These are phyloP conservation scores for Letharia columbiana DNA, from an alignment of 495 filamentous ascomycete genomes.

Conservation along the genomic window DNA sequence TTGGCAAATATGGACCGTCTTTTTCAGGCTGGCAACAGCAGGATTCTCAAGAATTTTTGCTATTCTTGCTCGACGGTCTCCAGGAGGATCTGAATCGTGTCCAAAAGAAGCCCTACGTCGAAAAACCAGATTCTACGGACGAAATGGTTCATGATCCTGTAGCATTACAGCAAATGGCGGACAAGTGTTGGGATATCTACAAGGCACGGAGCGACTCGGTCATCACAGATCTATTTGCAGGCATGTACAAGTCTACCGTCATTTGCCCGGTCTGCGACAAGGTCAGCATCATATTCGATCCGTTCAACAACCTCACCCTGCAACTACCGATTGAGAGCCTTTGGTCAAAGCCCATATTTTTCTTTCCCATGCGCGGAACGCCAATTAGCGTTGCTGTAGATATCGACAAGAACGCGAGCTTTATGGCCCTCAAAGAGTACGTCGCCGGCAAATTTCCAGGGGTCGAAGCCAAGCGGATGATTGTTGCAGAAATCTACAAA, in stretches of 20 bases:
- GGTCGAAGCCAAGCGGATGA: slow-evolving; percentile 46
- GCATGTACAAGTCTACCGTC: slow-evolving; percentile 95
- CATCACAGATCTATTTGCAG: slow-evolving; percentile 87
- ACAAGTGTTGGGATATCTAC: slow-evolving; percentile 83
- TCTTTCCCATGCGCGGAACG: slow-evolving; percentile 56
- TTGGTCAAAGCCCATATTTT: slow-evolving; percentile 64
- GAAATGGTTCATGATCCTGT: slow-evolving; percentile 81
- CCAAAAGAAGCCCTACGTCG: slow-evolving; percentile 91
- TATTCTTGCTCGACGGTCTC: slow-evolving; percentile 87
- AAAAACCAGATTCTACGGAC: slow-evolving; percentile 95
- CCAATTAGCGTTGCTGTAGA: slow-evolving; percentile 73
- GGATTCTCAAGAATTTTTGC: slow-evolving; percentile 95
- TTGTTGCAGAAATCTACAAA: slow-evolving; percentile 72
- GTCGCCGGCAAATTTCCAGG: slow-evolving; percentile 56
- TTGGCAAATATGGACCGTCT: slow-evolving; percentile 68
- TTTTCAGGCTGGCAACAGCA: slow-evolving; percentile 96
- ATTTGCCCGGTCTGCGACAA: slow-evolving; percentile 86
- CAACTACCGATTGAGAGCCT: slow-evolving; percentile 78
- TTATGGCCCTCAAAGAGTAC: slow-evolving; percentile 66
- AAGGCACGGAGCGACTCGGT: slow-evolving; percentile 90
- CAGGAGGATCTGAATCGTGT: slow-evolving; percentile 94
- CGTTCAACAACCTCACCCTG: slow-evolving; percentile 88
- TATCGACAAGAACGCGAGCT: slow-evolving; percentile 70
- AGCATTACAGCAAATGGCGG: slow-evolving; percentile 71
- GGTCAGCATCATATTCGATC: slow-evolving; percentile 97